Evolutionary conservation across 2,329 filamentous ascomycete genomes (phyloP).

Genomic region (Arachnomyces sp.): DNA sequence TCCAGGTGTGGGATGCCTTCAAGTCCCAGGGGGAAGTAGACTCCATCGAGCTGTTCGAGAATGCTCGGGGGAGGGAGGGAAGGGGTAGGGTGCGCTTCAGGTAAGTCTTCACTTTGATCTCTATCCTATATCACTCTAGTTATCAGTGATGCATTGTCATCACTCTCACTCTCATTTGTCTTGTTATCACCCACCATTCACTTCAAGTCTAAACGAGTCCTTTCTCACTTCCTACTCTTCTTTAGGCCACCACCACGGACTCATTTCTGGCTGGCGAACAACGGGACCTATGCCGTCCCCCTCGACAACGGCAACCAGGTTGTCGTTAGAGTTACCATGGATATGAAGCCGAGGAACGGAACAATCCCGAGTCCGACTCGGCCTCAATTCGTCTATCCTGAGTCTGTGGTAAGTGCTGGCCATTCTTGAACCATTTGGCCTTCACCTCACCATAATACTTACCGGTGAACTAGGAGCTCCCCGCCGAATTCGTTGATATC

Average conservation of each 20-base stretch:
- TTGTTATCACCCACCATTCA: not conserved
- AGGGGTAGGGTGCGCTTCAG: conserved; percentile 48
- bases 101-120: conserved; percentile 18
- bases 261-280: conserved; percentile 48
- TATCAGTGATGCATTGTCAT: too few relatives aligned
- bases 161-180: not conserved
- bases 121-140: too few relatives aligned
- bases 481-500: conserved; percentile 48
- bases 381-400: conserved; percentile 24
- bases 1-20: conserved; percentile 46
- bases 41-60: conserved; percentile 49
- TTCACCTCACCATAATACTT: not conserved
- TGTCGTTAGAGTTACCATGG: conserved; percentile 19
- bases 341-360: conserved; percentile 14
- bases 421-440: not conserved
- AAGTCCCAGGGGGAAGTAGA: conserved; percentile 44
- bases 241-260: conserved; percentile 43
- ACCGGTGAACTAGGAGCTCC: conserved; percentile 29
- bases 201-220: not conserved
- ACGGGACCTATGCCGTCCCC: conserved; percentile 20
- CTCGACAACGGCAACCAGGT: conserved; percentile 17
- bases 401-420: conserved; percentile 25
- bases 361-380: conserved; percentile 28
- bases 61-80: conserved; percentile 30
- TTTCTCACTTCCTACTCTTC: conserved; percentile 1